A percentile compares a stretch with the other conserved stretches of the same genome.
phyloP scores from a whole-genome alignment of 2,329 filamentous ascomycete species.

The Cladosporium sp. region DNA sequence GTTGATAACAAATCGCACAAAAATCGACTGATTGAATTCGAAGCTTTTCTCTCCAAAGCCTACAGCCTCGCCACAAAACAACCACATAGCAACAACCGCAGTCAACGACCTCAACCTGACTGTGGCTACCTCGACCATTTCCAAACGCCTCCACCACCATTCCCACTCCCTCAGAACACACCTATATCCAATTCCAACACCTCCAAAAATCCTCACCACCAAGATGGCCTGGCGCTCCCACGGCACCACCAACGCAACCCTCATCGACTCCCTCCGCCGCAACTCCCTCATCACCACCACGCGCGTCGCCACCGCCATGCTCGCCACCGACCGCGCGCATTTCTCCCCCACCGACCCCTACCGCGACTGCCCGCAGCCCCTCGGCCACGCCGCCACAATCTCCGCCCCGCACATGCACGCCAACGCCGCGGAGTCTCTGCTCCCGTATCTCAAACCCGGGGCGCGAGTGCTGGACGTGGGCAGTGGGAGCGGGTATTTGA shows the following conservation, averaged over 20 bases:
- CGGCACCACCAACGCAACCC: constrained; percentile 69
- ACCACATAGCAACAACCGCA: not conserved
- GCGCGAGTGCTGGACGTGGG: constrained; percentile 54
- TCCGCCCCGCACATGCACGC: constrained; percentile 75
- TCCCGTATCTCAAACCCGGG: constrained; percentile 58
- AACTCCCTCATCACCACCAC: constrained; percentile 72
- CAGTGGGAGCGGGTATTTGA: constrained; percentile 69
- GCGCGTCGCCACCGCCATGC: constrained; percentile 76
- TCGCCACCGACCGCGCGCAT: constrained; percentile 79
- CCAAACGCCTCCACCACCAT: not conserved
- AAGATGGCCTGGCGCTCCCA: constrained; percentile 89
- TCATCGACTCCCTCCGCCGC: constrained; percentile 75
- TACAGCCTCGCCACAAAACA: not conserved
- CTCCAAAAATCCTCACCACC: not conserved
- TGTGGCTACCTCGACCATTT: not conserved
- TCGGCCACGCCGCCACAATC: constrained; percentile 69
- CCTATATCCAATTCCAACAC: not conserved
- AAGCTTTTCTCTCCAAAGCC: not conserved
- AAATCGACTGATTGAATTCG: not conserved
- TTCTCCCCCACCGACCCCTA: constrained; percentile 76
- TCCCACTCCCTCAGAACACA: not conserved
- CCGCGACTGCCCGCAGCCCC: constrained; percentile 68
- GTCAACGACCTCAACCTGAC: not conserved
- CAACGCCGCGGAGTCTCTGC: constrained; percentile 63
- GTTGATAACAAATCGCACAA: not conserved